Evolutionary conservation across 2,329 filamentous ascomycete species (phyloP).

Genomic region (Aspergillus terreus): DNA sequence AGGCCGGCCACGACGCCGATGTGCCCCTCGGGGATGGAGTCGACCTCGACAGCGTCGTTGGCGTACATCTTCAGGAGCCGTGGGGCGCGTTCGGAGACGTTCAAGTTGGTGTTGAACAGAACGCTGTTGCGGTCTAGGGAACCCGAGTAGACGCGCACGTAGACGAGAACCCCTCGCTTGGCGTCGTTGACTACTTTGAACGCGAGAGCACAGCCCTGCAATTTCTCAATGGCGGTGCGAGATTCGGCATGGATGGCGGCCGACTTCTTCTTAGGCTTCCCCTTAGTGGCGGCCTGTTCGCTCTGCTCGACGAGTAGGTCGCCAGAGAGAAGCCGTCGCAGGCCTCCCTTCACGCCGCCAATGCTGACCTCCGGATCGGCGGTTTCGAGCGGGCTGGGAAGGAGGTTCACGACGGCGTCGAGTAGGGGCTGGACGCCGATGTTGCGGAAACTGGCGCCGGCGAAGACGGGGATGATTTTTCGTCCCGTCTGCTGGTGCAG

Average conservation of each 20-base stretch:
- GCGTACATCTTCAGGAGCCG: slow-evolving; percentile 87
- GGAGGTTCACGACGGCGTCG: slow-evolving; percentile 80
- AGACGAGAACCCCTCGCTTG: slow-evolving; percentile 81
- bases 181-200: slow-evolving; percentile 95
- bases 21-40: slow-evolving; percentile 75
- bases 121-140: slow-evolving; percentile 67
- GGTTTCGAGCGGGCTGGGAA: slow-evolving; percentile 77
- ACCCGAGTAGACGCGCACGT: slow-evolving; percentile 88
- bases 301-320: slow-evolving; percentile 38
- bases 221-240: slow-evolving; percentile 50
- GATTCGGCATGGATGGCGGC: slow-evolving; percentile 45
- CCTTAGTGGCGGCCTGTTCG: slow-evolving; percentile 32
- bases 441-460: slow-evolving; percentile 88
- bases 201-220: slow-evolving; percentile 66
- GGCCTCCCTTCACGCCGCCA: slow-evolving; percentile 53
- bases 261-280: slow-evolving; percentile 41
- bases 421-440: slow-evolving; percentile 90
- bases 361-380: slow-evolving; percentile 75
- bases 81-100: slow-evolving; percentile 73
- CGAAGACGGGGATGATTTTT: slow-evolving; percentile 78
- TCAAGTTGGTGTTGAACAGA: slow-evolving; percentile 83
- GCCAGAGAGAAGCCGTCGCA: slow-evolving; percentile 48
- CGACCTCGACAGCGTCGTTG: slow-evolving; percentile 78
- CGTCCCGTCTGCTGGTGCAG: slow-evolving; percentile 62
- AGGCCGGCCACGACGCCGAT: slow-evolving; percentile 91